phyloP scores from a whole-genome alignment of 2,329 filamentous ascomycete genomes.

The Arthroderma uncinatum region DNA sequence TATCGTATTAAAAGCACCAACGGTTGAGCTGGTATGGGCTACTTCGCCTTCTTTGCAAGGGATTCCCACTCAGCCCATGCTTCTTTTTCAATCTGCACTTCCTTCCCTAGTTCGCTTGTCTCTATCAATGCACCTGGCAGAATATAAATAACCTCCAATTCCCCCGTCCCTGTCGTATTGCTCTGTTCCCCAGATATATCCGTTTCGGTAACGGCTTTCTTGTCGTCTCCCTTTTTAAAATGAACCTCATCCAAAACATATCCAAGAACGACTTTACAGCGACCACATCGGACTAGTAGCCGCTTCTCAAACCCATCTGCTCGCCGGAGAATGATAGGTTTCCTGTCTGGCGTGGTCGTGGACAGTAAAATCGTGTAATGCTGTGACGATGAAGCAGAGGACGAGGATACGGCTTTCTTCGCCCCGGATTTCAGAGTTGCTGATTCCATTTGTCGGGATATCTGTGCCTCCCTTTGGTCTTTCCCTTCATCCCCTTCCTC shows the following conservation, averaged over 20 bases:
- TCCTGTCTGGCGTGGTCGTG: constrained; percentile 38
- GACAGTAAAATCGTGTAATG: constrained; percentile 44
- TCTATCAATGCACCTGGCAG: constrained; percentile 49
- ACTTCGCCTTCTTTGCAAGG: neutral
- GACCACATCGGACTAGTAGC: constrained; percentile 45
- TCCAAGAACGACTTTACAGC: constrained; percentile 51
- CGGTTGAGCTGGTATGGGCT: neutral
- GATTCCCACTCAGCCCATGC: constrained; percentile 28
- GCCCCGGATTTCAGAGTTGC: constrained; percentile 15
- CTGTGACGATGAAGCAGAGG: constrained; percentile 8
- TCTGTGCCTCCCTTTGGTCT: neutral
- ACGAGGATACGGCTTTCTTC: constrained; percentile 11
- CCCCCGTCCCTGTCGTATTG: neutral
- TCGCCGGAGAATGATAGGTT: constrained; percentile 42
- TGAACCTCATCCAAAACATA: constrained; percentile 50
- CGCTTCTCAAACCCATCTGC: constrained; percentile 60
- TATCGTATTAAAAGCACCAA: too few relatives aligned
- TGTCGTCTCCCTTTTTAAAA: constrained; percentile 23
- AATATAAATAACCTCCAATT: constrained; percentile 44
- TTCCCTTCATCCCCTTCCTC: neutral
- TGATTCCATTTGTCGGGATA: neutral
- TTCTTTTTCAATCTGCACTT: constrained; percentile 25
- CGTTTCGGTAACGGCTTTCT: constrained; percentile 11
- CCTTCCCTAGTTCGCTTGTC: constrained; percentile 44
- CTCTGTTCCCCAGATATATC: constrained; percentile 15